Evolutionary conservation across 2,329 filamentous ascomycete genomes (phyloP).

Genomic region (Venturia pyrina): DNA sequence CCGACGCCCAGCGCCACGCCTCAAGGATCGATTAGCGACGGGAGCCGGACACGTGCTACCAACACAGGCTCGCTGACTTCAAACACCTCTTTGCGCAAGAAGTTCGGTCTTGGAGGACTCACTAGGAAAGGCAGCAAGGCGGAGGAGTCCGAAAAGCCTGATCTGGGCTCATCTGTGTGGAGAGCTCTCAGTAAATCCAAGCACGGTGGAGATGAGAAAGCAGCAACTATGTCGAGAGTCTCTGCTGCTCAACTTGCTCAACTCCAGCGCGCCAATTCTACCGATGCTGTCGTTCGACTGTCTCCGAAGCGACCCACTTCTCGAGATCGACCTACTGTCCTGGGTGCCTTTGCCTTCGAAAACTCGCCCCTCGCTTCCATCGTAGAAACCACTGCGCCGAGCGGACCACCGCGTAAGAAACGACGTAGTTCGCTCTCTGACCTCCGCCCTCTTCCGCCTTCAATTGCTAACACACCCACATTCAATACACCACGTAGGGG

Average conservation of each 20-base stretch:
- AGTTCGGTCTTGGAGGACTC: conserved; percentile 70
- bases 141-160: conserved; percentile 70
- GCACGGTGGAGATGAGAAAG: conserved; percentile 46
- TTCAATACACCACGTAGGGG: conserved; percentile 7
- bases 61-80: conserved; percentile 70
- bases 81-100: conserved; percentile 72
- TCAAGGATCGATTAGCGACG: conserved; percentile 51
- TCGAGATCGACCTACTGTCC: conserved; percentile 42
- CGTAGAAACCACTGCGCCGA: conserved; percentile 36
- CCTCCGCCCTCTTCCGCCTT: conserved; percentile 58
- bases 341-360: conserved; percentile 38
- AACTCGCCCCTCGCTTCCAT: conserved; percentile 36
- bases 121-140: conserved; percentile 74
- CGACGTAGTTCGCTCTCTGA: conserved; percentile 87
- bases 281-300: conserved; percentile 51
- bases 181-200: conserved; percentile 13
- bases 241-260: conserved; percentile 33
- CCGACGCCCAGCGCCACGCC: conserved; percentile 32
- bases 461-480: conserved; percentile 22
- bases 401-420: conserved; percentile 54
- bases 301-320: conserved; percentile 44
- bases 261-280: conserved; percentile 63
- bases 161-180: conserved; percentile 13
- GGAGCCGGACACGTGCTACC: conserved; percentile 41
- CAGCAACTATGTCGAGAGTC: conserved; percentile 55